These are phyloP conservation scores for Trypanosoma avium DNA, from an alignment of 208 protist genomes.

Conservation along the genomic window DNA sequence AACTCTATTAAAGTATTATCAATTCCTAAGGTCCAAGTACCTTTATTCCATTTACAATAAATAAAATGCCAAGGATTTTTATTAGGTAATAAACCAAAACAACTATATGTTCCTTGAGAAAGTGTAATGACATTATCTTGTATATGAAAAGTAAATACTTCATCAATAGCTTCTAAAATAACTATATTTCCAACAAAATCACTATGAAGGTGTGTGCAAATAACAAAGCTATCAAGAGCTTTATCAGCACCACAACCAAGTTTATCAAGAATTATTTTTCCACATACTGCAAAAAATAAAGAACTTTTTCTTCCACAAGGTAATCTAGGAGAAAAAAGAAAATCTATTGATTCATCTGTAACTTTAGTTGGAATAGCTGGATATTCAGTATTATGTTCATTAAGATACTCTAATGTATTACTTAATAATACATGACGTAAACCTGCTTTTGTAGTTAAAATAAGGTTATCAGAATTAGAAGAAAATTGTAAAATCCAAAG, in stretches of 20 bases:
- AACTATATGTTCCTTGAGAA: slow-evolving; percentile 41
- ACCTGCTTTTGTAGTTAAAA: slow-evolving; percentile 55
- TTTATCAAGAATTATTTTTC: slow-evolving; percentile 18
- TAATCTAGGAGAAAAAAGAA: slow-evolving; percentile 50
- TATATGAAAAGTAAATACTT: slow-evolving; percentile 38
- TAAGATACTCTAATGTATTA: slow-evolving; percentile 31
- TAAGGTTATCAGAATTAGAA: slow-evolving; percentile 48
- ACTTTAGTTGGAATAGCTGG: slow-evolving; percentile 53
- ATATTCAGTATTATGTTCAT: slow-evolving; percentile 38
- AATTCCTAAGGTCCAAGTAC: slow-evolving; percentile 64
- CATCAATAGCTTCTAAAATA: slow-evolving; percentile 40
- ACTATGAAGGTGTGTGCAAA: slow-evolving; percentile 55
- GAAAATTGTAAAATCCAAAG: slow-evolving; percentile 68
- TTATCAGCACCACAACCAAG: slow-evolving; percentile 29
- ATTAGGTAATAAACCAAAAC: slow-evolving; percentile 51
- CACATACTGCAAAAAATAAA: slow-evolving; percentile 28
- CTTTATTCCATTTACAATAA: slow-evolving; percentile 59
- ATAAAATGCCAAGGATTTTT: slow-evolving; percentile 63
- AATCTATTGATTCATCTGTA: slow-evolving; percentile 37
- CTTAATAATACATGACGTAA: slow-evolving; percentile 54
- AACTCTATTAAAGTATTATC: slow-evolving; percentile 59
- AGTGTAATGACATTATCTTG: slow-evolving; percentile 33
- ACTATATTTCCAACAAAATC: slow-evolving; percentile 67
- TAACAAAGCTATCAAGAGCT: slow-evolving; percentile 47
- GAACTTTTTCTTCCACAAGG: slow-evolving; percentile 43